These are phyloP conservation scores for Mallotus japonicus DNA, from an alignment of 441 rosid species.

Conservation along the genomic window DNA sequence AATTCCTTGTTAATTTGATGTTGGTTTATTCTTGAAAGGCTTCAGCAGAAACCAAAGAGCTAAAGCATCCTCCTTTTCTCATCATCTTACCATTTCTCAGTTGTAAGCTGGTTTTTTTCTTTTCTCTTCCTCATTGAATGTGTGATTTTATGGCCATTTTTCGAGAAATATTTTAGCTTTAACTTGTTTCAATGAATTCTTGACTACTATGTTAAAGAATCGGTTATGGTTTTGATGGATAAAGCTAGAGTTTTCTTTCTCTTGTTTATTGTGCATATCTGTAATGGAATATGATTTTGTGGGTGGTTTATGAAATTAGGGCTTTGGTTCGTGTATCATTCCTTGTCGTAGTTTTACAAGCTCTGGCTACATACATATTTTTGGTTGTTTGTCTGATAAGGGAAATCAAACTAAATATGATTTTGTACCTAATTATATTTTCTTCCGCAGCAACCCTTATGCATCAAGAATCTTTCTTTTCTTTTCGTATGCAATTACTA, in stretches of 20 bases:
- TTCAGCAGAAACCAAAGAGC: not conserved
- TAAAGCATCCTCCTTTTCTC: not conserved
- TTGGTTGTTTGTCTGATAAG: not conserved
- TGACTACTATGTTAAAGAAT: too few relatives aligned
- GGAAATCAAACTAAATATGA: too few relatives aligned
- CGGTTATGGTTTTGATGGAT: too few relatives aligned
- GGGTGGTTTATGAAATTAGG: not conserved
- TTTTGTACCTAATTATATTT: not conserved
- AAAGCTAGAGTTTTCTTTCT: not conserved
- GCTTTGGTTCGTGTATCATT: not conserved
- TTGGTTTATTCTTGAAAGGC: too few relatives aligned
- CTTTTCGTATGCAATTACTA: not conserved
- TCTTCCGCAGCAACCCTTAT: not conserved
- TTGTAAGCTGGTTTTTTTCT: conserved; percentile 1
- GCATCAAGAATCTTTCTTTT: not conserved
- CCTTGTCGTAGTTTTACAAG: not conserved
- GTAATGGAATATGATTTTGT: not conserved
- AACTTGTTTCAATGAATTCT: too few relatives aligned
- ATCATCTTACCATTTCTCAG: not conserved
- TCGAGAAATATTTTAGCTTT: too few relatives aligned
- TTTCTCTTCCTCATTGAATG: too few relatives aligned
- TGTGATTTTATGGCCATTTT: too few relatives aligned
- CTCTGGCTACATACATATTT: not conserved
- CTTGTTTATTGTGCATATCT: not conserved
- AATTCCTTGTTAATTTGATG: too few relatives aligned